phyloP scores from a whole-genome alignment of 1,139 yeast genomes.

The Candida pseudoviswanathii region DNA sequence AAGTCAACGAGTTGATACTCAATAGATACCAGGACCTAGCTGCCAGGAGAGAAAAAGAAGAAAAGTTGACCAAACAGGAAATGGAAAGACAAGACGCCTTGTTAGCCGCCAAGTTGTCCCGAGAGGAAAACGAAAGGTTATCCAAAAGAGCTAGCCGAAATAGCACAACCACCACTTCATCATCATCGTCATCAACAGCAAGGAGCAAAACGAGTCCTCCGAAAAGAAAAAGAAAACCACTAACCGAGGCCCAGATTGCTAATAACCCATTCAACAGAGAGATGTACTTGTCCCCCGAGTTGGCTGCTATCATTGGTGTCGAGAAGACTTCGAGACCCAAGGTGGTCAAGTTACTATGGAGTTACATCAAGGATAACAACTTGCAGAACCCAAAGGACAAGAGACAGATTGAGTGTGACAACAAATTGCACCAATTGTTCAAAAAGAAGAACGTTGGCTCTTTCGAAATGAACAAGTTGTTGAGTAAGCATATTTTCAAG shows the following conservation, averaged over 20 bases:
- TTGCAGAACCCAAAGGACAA: conserved; percentile 72
- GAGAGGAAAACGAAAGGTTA: conserved; percentile 22
- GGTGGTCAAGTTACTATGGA: conserved; percentile 75
- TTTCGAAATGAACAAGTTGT: conserved; percentile 67
- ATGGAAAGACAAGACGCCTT: conserved; percentile 44
- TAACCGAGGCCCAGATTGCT: conserved; percentile 11
- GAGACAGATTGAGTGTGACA: conserved; percentile 72
- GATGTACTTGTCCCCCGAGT: conserved; percentile 50
- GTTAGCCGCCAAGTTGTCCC: conserved; percentile 50
- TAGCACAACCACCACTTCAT: background rate
- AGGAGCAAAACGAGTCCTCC: background rate
- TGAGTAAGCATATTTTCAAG: conserved; percentile 53
- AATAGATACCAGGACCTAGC: conserved; percentile 55
- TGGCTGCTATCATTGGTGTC: conserved; percentile 48
- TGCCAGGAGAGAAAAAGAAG: conserved; percentile 38
- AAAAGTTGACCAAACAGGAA: conserved; percentile 29
- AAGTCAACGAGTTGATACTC: conserved; percentile 61
- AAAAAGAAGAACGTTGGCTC: conserved; percentile 59
- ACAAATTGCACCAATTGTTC: conserved; percentile 57
- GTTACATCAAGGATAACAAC: conserved; percentile 61
- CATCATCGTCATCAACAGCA: conserved; percentile 13
- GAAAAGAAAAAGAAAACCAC: conserved; percentile 10
- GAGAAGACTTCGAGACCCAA: conserved; percentile 61
- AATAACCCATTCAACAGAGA: conserved; percentile 40
- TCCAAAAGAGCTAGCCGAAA: conserved; percentile 8